phyloP scores from a whole-genome alignment of 2,329 filamentous ascomycete genomes.

The Trichoderma guizhouense region DNA sequence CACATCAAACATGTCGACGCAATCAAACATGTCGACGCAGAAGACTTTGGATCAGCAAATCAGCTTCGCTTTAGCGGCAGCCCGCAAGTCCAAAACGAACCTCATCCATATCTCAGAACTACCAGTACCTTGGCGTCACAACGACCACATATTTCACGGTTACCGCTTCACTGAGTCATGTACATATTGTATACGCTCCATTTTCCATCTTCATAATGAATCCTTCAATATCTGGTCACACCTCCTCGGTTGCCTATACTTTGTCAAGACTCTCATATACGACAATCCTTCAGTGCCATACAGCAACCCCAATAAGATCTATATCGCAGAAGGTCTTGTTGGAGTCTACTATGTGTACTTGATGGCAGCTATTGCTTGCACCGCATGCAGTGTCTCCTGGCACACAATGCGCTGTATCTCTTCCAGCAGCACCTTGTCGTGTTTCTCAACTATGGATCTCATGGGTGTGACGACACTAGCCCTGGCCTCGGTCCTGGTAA shows the following conservation, averaged over 20 bases:
- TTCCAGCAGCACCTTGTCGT: background rate
- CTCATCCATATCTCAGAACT: background rate
- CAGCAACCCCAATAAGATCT: background rate
- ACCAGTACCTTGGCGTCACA: background rate
- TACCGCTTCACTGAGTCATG: background rate
- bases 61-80: background rate
- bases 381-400: background rate
- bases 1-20: background rate
- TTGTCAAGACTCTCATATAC: background rate
- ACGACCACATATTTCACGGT: background rate
- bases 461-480: background rate
- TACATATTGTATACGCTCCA: background rate
- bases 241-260: background rate
- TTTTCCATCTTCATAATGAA: background rate
- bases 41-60: background rate
- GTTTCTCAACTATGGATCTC: background rate
- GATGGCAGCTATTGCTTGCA: background rate
- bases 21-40: background rate
- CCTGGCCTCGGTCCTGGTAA: background rate
- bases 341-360: background rate
- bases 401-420: background rate
- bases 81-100: background rate
- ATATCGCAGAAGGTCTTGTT: background rate
- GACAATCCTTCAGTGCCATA: background rate
- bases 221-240: constrained; percentile 3